Evolutionary conservation across 495 filamentous ascomycete species (phyloP), one percentile per base, ranked within the genome.

Genomic region (Evernia prunastri): DNA sequence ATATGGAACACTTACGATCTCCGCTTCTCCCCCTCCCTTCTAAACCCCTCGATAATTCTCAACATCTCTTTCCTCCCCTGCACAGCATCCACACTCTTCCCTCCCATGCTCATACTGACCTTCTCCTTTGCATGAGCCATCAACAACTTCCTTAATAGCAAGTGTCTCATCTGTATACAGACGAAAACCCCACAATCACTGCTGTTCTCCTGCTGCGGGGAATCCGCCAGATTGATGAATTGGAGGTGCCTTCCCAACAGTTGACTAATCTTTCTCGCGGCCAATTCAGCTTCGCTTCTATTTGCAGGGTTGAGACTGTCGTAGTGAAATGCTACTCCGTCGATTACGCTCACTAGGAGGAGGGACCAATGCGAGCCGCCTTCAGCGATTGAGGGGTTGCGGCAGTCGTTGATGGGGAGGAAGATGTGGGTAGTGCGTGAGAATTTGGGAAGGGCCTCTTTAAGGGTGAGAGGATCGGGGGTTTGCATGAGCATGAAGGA

Each of bases 151-250:
- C 89, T 90, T 42, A 96, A 74, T 25, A 98, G 83, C 20, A 99
- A 75, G 73, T 96, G 85, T 45, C 89, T 82, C 92, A 97, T 99
- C 61, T 88, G 81, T 67, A 96, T 82, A 73, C 95, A 97, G 3
- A 99, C 95, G 73, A 91, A 97, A 0, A 99, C 91, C 18, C 95
- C 95, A 71, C 95, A 99, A 76, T 97, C 95, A 66, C 82, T 90
- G 60, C 87, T 84, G 69, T 97, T 97, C 66, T 91, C 89, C 74
- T 99, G 95, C 67, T 96, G 88, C 4, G 94, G 95, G 12, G 84
- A 86, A 71, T 97, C 94, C 7, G 86, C 78, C 35, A 99, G 77
- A 75, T 92, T 82, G 63, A 87, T 77, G 70, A 93, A 96, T 10
- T 81, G 75, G 15, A 97, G 76, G 2, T 74, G 73, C 47, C 80